Conservation (phyloP, 2,329 filamentous ascomycete species). For the Drechslera avenae region DNA sequence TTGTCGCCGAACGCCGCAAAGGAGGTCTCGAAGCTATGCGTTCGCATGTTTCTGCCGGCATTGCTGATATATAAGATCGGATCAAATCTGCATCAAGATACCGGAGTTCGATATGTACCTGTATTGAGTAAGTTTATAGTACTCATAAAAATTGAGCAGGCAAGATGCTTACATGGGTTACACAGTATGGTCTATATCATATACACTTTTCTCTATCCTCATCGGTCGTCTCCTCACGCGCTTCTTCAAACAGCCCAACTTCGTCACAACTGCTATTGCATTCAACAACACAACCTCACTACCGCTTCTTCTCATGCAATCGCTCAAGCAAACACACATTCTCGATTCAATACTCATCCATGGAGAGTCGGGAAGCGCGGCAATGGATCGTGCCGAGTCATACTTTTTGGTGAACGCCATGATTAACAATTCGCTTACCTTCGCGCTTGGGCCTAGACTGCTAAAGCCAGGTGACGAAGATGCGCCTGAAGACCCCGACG, state of each 20-base stretch:
- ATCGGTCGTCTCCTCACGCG: constrained; percentile 53
- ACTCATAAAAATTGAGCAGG: background rate
- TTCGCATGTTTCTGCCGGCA: constrained; percentile 60
- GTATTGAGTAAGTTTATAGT: constrained; percentile 49
- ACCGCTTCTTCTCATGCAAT: constrained; percentile 58
- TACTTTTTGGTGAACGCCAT: constrained; percentile 71
- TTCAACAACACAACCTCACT: constrained; percentile 65
- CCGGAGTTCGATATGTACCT: constrained; percentile 55
- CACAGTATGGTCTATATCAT: constrained; percentile 58
- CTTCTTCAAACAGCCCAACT: constrained; percentile 57
- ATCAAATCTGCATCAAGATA: constrained; percentile 55
- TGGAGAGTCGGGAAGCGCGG: constrained; percentile 51
- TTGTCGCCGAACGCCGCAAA: constrained; percentile 56
- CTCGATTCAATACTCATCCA: constrained; percentile 55
- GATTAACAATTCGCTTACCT: constrained; percentile 66
- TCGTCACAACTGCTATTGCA: constrained; percentile 60
- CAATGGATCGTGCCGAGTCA: constrained; percentile 64
- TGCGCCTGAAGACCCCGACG: constrained; percentile 42
- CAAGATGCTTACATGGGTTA: constrained; percentile 13
- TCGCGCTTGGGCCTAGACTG: constrained; percentile 65
- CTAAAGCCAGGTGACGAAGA: constrained; percentile 57
- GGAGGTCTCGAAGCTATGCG: constrained; percentile 59
- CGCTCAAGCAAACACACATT: constrained; percentile 62
- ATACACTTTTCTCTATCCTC: constrained; percentile 56
- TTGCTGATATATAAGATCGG: constrained; percentile 61